Evolutionary conservation across 2,329 filamentous ascomycete genomes (phyloP).

Genomic region (Ophiostoma sp.): DNA sequence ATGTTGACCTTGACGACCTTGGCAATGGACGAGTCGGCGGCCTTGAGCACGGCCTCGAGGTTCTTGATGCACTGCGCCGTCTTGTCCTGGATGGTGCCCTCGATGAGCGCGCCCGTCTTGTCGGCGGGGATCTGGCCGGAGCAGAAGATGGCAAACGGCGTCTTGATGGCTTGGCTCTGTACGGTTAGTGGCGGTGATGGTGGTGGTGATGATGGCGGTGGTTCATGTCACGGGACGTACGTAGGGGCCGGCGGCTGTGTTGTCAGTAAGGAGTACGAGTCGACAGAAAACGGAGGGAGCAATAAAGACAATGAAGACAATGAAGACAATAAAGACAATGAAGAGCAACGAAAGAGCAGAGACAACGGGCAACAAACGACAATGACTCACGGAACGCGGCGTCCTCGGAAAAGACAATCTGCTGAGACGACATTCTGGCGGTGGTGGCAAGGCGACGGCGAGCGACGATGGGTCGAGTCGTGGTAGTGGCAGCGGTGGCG

Average conservation of each 20-base stretch:
- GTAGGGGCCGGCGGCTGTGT: conserved; percentile 56
- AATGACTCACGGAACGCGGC: conserved; percentile 49
- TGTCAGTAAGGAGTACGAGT: conserved; percentile 9
- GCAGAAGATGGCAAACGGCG: conserved; percentile 59
- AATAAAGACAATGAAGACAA: not conserved
- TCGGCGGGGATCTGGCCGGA: conserved; percentile 66
- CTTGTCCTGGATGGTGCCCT: conserved; percentile 59
- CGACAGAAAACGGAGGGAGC: not conserved
- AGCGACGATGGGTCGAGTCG: not conserved
- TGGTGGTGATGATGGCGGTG: not conserved
- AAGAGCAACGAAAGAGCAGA: not conserved
- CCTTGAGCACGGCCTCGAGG: conserved; percentile 74
- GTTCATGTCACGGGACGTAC: conserved; percentile 39
- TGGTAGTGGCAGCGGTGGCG: not conserved
- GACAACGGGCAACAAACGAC: not conserved
- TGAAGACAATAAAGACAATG: not conserved
- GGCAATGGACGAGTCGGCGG: conserved; percentile 69
- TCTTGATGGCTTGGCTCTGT: conserved; percentile 58
- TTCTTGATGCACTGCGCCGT: conserved; percentile 64
- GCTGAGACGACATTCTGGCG: conserved; percentile 41
- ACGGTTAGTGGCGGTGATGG: not conserved
- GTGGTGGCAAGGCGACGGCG: conserved; percentile 14
- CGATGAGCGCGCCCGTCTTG: conserved; percentile 49
- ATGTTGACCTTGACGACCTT: conserved; percentile 88
- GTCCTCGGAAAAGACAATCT: conserved; percentile 51